Conservation (phyloP, 495 filamentous ascomycete species). For the Trypethelium eluteriae region DNA sequence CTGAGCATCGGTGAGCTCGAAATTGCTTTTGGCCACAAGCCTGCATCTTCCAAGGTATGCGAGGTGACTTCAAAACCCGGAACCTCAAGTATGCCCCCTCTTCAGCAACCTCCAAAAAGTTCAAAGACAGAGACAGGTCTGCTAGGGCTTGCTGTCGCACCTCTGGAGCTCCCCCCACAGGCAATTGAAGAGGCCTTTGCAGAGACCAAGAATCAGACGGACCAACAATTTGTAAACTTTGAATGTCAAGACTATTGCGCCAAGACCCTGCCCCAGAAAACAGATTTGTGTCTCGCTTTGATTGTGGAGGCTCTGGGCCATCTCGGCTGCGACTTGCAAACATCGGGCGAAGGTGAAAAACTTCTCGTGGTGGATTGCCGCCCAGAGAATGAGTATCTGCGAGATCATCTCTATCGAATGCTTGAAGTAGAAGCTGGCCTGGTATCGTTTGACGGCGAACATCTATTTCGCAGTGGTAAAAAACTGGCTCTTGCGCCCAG, state of each 20-base stretch:
- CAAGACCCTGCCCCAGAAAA: not conserved
- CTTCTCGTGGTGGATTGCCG: not conserved
- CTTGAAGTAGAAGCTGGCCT: not conserved
- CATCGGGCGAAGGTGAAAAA: not conserved
- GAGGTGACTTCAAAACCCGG: not conserved
- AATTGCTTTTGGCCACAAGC: too few species aligned
- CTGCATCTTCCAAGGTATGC: not conserved
- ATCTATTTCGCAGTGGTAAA: slow-evolving; percentile 28
- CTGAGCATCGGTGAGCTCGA: too few species aligned
- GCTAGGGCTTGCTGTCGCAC: not conserved
- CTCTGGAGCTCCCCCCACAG: not conserved
- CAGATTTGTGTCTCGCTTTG: not conserved
- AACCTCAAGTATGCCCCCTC: not conserved
- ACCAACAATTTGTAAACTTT: not conserved
- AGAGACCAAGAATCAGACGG: not conserved
- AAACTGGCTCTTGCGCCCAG: slow-evolving; percentile 35
- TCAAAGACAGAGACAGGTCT: too few species aligned
- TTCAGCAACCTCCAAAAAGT: too few species aligned
- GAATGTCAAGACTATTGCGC: not conserved
- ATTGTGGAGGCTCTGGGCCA: not conserved
- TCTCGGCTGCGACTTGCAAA: not conserved
- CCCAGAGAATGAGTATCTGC: not conserved
- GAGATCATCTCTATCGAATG: not conserved
- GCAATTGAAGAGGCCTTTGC: not conserved
- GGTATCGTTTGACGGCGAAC: not conserved